These are phyloP conservation scores for Euphorbia tirucalli DNA, from an alignment of 345 rosid species.

Conservation along the genomic window DNA sequence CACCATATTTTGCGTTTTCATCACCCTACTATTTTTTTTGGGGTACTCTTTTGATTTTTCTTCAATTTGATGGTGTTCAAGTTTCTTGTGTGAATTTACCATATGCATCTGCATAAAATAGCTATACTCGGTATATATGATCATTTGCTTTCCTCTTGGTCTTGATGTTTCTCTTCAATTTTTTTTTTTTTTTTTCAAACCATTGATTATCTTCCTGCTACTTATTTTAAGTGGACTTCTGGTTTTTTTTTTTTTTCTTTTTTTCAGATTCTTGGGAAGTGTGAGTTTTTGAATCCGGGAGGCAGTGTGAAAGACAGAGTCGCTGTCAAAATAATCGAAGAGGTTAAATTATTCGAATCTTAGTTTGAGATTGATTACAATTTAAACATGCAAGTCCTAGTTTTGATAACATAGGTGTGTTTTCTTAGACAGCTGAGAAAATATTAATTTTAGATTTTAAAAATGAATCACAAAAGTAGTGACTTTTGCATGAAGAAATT, in stretches of 20 bases:
- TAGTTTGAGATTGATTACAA: background rate
- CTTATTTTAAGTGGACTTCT: background rate
- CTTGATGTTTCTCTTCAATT: background rate
- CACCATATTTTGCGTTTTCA: no score
- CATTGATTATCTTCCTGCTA: no score
- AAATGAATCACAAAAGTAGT: background rate
- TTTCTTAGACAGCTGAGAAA: background rate
- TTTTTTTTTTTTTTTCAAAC: background rate
- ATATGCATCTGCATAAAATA: no score
- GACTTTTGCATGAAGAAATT: background rate
- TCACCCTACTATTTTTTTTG: no score
- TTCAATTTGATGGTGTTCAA: no score
- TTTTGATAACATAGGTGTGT: background rate
- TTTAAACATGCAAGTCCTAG: background rate
- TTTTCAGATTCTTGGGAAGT: constrained; percentile 83
- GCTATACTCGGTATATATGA: no score
- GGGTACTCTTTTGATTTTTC: no score
- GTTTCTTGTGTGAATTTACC: no score
- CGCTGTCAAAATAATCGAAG: constrained; percentile 81
- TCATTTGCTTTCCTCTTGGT: no score
- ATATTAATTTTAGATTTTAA: background rate
- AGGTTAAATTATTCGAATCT: constrained; percentile 43
- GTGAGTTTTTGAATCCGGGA: constrained; percentile 96
- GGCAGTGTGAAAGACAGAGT: constrained; percentile 97
- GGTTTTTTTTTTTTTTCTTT: constrained; percentile 5